These are phyloP conservation scores for Ormosia emarginata DNA, from an alignment of 306 rosid genomes.

Conservation along the genomic window DNA sequence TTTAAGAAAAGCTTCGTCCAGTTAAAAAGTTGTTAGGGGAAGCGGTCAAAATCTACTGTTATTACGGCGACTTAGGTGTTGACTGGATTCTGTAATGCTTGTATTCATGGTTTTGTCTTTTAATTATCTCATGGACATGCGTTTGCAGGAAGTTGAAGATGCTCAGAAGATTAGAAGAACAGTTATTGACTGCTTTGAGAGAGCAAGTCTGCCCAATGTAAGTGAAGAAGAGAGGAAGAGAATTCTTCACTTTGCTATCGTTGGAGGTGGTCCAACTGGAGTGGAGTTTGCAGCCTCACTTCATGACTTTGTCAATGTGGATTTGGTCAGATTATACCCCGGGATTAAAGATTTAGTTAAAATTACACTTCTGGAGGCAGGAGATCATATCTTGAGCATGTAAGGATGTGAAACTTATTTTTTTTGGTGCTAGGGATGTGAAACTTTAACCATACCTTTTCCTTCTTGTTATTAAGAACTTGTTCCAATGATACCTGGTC, in stretches of 20 bases:
- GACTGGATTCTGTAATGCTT: not conserved
- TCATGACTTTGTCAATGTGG: constrained; percentile 88
- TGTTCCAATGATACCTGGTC: not conserved
- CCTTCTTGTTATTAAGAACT: not conserved
- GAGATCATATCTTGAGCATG: constrained; percentile 86
- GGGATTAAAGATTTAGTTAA: constrained; percentile 63
- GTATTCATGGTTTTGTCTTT: not conserved
- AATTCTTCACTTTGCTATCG: constrained; percentile 94
- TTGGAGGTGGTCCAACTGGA: constrained; percentile 99
- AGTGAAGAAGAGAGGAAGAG: constrained; percentile 83
- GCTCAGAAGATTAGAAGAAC: constrained; percentile 94
- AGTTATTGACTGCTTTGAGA: constrained; percentile 90
- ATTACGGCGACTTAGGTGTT: not conserved
- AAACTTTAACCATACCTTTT: not conserved
- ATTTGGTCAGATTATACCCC: constrained; percentile 75
- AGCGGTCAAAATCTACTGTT: not conserved
- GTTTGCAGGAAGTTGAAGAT: constrained; percentile 94
- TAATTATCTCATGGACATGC: not conserved
- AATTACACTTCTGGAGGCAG: constrained; percentile 92
- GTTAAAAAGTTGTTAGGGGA: not conserved
- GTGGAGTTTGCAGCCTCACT: constrained; percentile 98
- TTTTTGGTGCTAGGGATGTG: not conserved
- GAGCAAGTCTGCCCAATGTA: constrained; percentile 71
- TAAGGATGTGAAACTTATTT: constrained; percentile 21
- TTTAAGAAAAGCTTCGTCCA: not conserved